phyloP scores from a whole-genome alignment of 192 early-diverging fungal genomes.

The Coemansia sp. region DNA sequence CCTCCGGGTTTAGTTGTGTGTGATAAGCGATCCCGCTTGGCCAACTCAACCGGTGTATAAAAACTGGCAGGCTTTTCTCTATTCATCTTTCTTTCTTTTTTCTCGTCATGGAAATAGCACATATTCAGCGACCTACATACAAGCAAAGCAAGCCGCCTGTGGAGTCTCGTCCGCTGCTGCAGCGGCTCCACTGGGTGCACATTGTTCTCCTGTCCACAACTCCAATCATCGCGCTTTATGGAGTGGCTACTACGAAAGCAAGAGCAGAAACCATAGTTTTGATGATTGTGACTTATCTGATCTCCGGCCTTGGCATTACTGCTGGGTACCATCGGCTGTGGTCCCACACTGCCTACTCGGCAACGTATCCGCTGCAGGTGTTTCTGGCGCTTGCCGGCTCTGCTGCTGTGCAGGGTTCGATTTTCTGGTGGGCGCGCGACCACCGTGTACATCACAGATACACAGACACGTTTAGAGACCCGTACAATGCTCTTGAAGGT shows the following conservation, averaged over 20 bases:
- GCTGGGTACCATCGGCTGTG: conserved; percentile 82
- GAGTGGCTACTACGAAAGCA: conserved; percentile 66
- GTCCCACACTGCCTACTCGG: conserved; percentile 73
- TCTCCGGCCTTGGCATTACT: conserved; percentile 33
- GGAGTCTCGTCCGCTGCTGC: conserved; percentile 35
- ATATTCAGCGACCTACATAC: conserved; percentile 46
- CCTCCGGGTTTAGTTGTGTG: no score
- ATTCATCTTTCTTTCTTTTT: background rate
- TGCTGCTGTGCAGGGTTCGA: conserved; percentile 75
- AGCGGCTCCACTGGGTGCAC: conserved; percentile 69
- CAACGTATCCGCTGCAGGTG: conserved; percentile 58
- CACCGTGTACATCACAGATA: conserved; percentile 86
- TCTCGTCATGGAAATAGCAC: conserved; percentile 19
- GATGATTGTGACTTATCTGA: conserved; percentile 14
- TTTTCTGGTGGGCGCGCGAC: conserved; percentile 80
- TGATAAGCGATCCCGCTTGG: no score
- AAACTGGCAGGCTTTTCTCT: no score
- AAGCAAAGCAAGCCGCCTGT: conserved; percentile 31
- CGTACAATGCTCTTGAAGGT: conserved; percentile 74
- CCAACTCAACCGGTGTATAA: no score
- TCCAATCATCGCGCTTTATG: conserved; percentile 79
- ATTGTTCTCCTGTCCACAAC: conserved; percentile 59
- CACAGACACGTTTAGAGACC: conserved; percentile 80
- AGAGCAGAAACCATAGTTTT: conserved; percentile 61
- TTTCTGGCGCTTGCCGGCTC: conserved; percentile 60